Conservation (phyloP, 371 early-diverging fungal genomes). For the Umbelopsis sp. region DNA sequence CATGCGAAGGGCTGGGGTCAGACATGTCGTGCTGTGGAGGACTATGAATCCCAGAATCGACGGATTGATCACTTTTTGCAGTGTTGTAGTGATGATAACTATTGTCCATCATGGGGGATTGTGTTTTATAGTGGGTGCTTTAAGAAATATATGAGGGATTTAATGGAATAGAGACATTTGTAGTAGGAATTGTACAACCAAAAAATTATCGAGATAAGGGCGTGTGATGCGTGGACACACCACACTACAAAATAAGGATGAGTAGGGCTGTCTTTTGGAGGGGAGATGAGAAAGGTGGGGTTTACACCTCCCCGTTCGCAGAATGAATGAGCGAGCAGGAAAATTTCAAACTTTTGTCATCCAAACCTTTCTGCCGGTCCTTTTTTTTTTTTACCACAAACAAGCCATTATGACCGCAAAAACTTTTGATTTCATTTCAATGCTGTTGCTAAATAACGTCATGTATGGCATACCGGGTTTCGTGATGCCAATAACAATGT, state of each 20-base stretch:
- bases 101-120: conserved; percentile 1
- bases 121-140: neutral
- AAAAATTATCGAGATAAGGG: neutral
- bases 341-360: too few species aligned
- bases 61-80: conserved; percentile 28
- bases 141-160: neutral
- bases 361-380: too few species aligned
- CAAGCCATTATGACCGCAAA: too few species aligned
- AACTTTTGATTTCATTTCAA: too few species aligned
- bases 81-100: conserved; percentile 8
- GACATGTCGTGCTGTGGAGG: conserved; percentile 17
- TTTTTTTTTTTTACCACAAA: too few species aligned
- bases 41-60: conserved; percentile 34
- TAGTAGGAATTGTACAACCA: neutral
- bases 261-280: neutral
- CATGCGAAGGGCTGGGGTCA: conserved; percentile 1
- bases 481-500: too few species aligned
- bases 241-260: conserved; percentile 5
- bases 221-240: conserved; percentile 8
- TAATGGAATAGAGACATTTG: neutral
- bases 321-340: neutral
- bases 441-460: too few species aligned
- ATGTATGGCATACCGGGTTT: too few species aligned
- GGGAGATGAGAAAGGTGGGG: neutral
- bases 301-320: neutral